phyloP scores from a whole-genome alignment of 2,329 filamentous ascomycete species.

The Diaporthe vaccinii region DNA sequence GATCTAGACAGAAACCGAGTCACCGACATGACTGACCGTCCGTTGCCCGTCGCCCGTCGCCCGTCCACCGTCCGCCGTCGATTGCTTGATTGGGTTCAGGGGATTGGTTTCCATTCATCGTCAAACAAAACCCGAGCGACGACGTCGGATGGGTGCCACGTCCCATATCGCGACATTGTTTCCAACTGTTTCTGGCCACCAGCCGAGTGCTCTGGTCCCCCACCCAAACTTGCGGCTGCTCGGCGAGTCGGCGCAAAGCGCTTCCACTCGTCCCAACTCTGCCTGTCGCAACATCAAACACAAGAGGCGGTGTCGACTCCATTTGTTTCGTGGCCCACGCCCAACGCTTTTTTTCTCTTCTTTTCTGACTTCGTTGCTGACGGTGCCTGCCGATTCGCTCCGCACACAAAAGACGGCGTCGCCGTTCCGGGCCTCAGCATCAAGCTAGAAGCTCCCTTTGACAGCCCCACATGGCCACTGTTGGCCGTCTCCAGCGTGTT shows the following conservation, averaged over 20 bases:
- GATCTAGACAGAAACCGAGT: neutral
- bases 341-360: neutral
- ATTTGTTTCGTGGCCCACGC: slow-evolving; percentile 31
- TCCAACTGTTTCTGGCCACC: slow-evolving; percentile 28
- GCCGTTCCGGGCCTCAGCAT: slow-evolving; percentile 9
- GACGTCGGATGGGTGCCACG: slow-evolving; percentile 23
- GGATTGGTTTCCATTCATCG: slow-evolving; percentile 8
- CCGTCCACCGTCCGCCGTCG: slow-evolving; percentile 4
- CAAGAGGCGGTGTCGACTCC: slow-evolving; percentile 30
- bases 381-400: slow-evolving; percentile 15
- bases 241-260: slow-evolving; percentile 17
- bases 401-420: slow-evolving; percentile 11
- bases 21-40: slow-evolving; percentile 10
- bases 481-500: slow-evolving; percentile 4
- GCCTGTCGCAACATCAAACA: slow-evolving; percentile 31
- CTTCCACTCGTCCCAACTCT: slow-evolving; percentile 28
- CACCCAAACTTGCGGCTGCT: slow-evolving; percentile 15
- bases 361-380: neutral
- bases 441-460: slow-evolving; percentile 1
- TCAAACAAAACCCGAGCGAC: slow-evolving; percentile 15
- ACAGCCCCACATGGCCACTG: neutral
- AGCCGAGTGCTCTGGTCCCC: slow-evolving; percentile 6
- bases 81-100: slow-evolving; percentile 22
- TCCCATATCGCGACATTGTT: slow-evolving; percentile 28
- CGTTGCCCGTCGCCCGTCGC: neutral